These are phyloP conservation scores for Hypoxylon perforatum DNA, from an alignment of 495 filamentous ascomycete species.

Conservation along the genomic window DNA sequence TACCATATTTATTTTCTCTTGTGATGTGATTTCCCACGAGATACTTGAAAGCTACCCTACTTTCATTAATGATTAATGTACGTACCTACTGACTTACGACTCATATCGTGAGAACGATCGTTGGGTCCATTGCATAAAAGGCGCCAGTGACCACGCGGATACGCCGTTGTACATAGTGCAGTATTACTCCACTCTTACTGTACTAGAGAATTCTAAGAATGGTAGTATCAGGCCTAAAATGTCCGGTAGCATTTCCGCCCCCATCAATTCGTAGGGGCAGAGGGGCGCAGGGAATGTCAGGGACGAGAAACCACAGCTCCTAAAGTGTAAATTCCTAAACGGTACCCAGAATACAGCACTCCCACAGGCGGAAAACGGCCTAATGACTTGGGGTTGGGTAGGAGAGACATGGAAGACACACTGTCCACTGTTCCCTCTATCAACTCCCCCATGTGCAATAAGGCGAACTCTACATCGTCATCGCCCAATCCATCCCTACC, in stretches of 20 bases:
- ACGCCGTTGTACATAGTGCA: constrained; percentile 30
- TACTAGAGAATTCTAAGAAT: constrained; percentile 2
- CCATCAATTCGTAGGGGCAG: constrained; percentile 3
- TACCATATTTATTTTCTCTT: constrained; percentile 9
- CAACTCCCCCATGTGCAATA: constrained; percentile 20
- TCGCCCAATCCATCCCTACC: constrained; percentile 13
- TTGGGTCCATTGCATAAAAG: constrained; percentile 26
- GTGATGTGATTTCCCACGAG: constrained; percentile 5
- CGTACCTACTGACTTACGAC: constrained; percentile 1
- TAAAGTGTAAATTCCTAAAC: background rate
- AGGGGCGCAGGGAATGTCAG: constrained; percentile 18
- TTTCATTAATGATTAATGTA: background rate
- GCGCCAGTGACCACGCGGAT: constrained; percentile 17
- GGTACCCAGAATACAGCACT: background rate
- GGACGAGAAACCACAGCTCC: constrained; percentile 4
- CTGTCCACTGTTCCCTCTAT: background rate
- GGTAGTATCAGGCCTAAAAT: constrained; percentile 7
- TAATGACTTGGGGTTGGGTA: background rate
- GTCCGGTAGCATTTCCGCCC: constrained; percentile 30
- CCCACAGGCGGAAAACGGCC: constrained; percentile 9
- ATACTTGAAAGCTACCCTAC: constrained; percentile 13
- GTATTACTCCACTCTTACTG: constrained; percentile 19
- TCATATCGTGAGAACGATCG: background rate
- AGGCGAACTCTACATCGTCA: constrained; percentile 30
- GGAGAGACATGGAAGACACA: background rate